Evolutionary conservation across 177 flowering plant genomes (phyloP).

Genomic region (Telopea speciosissima): DNA sequence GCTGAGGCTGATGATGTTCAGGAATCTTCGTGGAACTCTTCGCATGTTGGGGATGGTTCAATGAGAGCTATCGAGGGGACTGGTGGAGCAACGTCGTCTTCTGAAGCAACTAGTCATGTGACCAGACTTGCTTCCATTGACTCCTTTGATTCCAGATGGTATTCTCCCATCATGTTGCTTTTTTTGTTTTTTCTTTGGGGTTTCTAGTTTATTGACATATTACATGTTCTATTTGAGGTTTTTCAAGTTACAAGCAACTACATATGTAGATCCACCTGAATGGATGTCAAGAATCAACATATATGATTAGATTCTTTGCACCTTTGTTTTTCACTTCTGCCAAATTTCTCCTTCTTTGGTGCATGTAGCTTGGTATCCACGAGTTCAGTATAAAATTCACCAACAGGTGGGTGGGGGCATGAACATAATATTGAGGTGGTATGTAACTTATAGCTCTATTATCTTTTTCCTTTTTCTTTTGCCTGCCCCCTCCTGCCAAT

Average conservation of each 20-base stretch:
- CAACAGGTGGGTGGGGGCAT: not conserved
- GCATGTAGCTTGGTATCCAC: not conserved
- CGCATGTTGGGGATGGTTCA: constrained; percentile 68
- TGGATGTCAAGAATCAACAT: not conserved
- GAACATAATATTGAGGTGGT: no score
- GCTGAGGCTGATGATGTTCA: constrained; percentile 42
- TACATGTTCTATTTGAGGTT: not conserved
- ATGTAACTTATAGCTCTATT: not conserved
- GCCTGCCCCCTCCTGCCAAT: not conserved
- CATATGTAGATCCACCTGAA: not conserved
- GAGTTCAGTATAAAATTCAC: not conserved
- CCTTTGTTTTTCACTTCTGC: not conserved
- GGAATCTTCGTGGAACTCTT: constrained; percentile 68
- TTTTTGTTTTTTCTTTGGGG: not conserved
- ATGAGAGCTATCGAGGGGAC: constrained; percentile 38
- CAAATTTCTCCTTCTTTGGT: not conserved
- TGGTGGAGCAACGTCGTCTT: constrained; percentile 51
- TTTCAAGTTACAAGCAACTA: no score
- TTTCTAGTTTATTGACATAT: not conserved
- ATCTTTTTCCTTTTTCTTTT: no score
- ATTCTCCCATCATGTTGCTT: constrained; percentile 7
- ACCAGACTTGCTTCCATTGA: constrained; percentile 94
- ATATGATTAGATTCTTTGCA: no score
- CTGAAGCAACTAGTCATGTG: constrained; percentile 54
- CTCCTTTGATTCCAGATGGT: constrained; percentile 99